Percentiles rank a stretch among this genome's conserved stretches.
Evolutionary conservation across 2,329 filamentous ascomycete species (phyloP).

Genomic region (Eurotiales sp.): DNA sequence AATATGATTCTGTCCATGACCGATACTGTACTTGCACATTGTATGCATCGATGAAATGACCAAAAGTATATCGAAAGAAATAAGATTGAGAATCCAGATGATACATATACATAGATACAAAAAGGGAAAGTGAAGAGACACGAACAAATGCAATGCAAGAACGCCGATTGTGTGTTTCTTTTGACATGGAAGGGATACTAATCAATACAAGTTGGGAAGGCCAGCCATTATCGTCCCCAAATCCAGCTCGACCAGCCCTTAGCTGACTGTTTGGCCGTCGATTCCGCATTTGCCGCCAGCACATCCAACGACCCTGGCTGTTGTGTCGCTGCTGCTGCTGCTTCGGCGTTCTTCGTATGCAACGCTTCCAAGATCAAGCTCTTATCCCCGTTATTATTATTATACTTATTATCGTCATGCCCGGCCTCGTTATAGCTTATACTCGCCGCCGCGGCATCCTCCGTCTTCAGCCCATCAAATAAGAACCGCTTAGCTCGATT

Average conservation of each 20-base stretch:
- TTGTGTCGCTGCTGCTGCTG: not conserved
- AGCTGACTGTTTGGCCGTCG: constrained; percentile 31
- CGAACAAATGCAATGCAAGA: not conserved
- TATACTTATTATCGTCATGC: constrained; percentile 1
- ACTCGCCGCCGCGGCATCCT: constrained; percentile 21
- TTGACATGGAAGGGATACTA: not conserved
- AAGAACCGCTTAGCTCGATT: constrained; percentile 37
- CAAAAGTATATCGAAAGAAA: not conserved
- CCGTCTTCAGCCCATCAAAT: constrained; percentile 36
- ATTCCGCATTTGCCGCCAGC: constrained; percentile 34
- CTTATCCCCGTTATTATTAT: constrained; percentile 3
- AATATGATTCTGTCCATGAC: too few species aligned
- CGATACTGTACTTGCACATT: too few species aligned
- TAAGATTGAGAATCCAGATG: not conserved
- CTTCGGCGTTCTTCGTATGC: constrained; percentile 30
- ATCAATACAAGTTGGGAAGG: not conserved
- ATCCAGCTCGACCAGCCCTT: constrained; percentile 40
- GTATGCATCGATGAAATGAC: too few species aligned
- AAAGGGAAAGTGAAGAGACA: not conserved
- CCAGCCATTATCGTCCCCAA: constrained; percentile 29
- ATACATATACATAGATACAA: constrained; percentile 4
- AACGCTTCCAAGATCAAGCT: constrained; percentile 30
- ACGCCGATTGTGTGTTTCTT: constrained; percentile 3
- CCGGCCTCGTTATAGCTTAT: constrained; percentile 7
- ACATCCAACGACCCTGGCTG: constrained; percentile 30